Percentiles rank a stretch among this genome's conserved stretches.
Conservation (phyloP, 345 rosid genomes). For the Hypericum androsaemum region DNA sequence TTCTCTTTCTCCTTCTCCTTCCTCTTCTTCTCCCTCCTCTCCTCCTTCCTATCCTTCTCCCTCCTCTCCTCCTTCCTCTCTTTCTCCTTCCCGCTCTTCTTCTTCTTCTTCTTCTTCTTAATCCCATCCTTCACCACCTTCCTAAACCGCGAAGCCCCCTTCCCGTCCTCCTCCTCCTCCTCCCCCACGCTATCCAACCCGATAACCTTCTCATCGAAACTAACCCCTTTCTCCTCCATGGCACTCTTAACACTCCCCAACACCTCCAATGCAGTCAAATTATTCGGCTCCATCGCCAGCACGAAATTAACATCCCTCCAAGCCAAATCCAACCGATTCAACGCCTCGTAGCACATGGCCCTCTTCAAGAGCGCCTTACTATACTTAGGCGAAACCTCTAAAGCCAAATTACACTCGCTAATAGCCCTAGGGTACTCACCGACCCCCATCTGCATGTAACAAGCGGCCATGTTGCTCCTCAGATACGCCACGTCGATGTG, state of each 20-base stretch:
- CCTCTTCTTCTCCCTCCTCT: constrained; percentile 7
- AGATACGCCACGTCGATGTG: constrained; percentile 80
- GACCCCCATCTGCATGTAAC: constrained; percentile 92
- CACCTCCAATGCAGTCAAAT: constrained; percentile 58
- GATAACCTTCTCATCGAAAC: constrained; percentile 55
- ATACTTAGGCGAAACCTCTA: constrained; percentile 84
- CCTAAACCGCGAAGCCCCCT: constrained; percentile 27
- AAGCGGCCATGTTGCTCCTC: constrained; percentile 76
- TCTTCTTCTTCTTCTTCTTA: constrained; percentile 43
- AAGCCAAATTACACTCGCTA: constrained; percentile 71
- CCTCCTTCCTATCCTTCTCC: constrained; percentile 9
- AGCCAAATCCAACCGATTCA: constrained; percentile 82
- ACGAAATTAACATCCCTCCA: constrained; percentile 75
- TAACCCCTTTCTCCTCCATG: constrained; percentile 57
- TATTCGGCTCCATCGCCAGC: constrained; percentile 73
- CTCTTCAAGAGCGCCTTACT: constrained; percentile 79
- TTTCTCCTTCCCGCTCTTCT: constrained; percentile 15
- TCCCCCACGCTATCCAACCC: constrained; percentile 32
- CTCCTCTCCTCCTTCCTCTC: constrained; percentile 17
- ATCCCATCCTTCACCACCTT: constrained; percentile 60
- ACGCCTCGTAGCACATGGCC: constrained; percentile 71
- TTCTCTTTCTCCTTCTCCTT: constrained; percentile 23
- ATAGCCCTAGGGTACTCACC: constrained; percentile 96
- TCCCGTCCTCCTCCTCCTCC: constrained; percentile 13
- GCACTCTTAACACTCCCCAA: constrained; percentile 55